Conservation (phyloP, 805 yeast species). For the Barnettozyma siamensis region DNA sequence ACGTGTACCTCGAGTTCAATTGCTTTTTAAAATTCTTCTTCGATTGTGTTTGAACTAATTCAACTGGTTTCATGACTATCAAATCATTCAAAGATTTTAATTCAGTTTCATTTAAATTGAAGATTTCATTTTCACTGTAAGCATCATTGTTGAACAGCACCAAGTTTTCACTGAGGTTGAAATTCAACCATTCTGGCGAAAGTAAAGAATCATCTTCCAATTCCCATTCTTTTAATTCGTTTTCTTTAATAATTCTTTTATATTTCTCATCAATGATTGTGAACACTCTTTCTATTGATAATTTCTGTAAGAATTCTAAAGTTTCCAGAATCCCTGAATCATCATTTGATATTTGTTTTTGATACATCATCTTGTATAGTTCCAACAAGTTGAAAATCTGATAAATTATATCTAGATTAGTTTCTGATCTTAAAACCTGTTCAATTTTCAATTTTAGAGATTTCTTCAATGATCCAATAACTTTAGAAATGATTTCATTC, state of each 20-base stretch:
- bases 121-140: conserved; percentile 22
- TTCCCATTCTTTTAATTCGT: conserved; percentile 27
- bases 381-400: conserved; percentile 59
- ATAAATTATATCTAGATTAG: conserved; percentile 47
- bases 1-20: conserved; percentile 30
- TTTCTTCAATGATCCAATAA: conserved; percentile 48
- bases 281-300: conserved; percentile 35
- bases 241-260: conserved; percentile 13
- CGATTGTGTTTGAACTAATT: conserved; percentile 24
- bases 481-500: conserved; percentile 38
- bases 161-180: conserved; percentile 55
- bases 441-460: conserved; percentile 63
- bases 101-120: conserved; percentile 35
- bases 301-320: conserved; percentile 28
- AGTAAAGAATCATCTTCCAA: conserved; percentile 48
- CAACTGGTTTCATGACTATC: conserved; percentile 38
- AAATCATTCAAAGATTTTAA: conserved; percentile 34
- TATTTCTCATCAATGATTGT: conserved; percentile 34
- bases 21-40: conserved; percentile 23
- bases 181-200: conserved; percentile 80
- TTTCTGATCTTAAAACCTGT: conserved; percentile 61
- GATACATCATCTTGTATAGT: conserved; percentile 66
- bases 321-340: conserved; percentile 21
- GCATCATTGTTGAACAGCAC: conserved; percentile 35
- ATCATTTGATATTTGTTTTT: conserved; percentile 22